Percentiles rank a stretch among this genome's conserved stretches.
Evolutionary conservation across 805 yeast genomes (phyloP).

Genomic region (Ogataea methanolica): DNA sequence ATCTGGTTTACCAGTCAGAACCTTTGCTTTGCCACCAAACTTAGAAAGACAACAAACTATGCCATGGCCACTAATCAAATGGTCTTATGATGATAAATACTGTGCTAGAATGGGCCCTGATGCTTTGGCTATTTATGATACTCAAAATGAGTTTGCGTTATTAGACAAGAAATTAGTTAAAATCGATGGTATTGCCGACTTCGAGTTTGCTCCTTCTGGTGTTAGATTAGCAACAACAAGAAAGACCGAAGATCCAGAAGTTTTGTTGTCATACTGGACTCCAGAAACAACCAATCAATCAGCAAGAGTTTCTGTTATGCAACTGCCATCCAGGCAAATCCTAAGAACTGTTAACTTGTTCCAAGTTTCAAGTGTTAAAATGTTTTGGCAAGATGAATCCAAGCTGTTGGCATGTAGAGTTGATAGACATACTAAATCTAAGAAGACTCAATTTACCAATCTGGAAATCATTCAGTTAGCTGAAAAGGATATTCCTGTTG

Average conservation of each 20-base stretch:
- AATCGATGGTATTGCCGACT: constrained; percentile 81
- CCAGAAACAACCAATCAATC: constrained; percentile 89
- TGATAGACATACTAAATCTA: constrained; percentile 94
- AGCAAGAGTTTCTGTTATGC: constrained; percentile 89
- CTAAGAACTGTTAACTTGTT: constrained; percentile 89
- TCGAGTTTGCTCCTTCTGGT: constrained; percentile 92
- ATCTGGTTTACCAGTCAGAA: constrained; percentile 78
- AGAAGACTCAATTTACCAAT: constrained; percentile 86
- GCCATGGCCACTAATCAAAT: constrained; percentile 95
- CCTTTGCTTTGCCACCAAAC: constrained; percentile 84
- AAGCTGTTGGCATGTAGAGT: constrained; percentile 87
- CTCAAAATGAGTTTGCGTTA: constrained; percentile 64
- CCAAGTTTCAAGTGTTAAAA: constrained; percentile 85
- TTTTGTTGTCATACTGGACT: constrained; percentile 89
- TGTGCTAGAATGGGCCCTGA: constrained; percentile 95
- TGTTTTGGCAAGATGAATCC: constrained; percentile 92
- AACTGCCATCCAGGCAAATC: constrained; percentile 75
- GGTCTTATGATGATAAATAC: constrained; percentile 90
- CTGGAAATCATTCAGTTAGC: constrained; percentile 84
- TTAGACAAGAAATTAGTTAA: constrained; percentile 82
- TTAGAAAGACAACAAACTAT: constrained; percentile 60
- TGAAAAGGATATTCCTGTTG: constrained; percentile 92
- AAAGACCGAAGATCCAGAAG: constrained; percentile 49
- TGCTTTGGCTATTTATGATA: constrained; percentile 85
- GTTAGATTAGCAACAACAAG: constrained; percentile 56